These are phyloP conservation scores for Ampelocalamus luodianensis DNA, from an alignment of 176 grass and related monocot genomes.

Conservation along the genomic window DNA sequence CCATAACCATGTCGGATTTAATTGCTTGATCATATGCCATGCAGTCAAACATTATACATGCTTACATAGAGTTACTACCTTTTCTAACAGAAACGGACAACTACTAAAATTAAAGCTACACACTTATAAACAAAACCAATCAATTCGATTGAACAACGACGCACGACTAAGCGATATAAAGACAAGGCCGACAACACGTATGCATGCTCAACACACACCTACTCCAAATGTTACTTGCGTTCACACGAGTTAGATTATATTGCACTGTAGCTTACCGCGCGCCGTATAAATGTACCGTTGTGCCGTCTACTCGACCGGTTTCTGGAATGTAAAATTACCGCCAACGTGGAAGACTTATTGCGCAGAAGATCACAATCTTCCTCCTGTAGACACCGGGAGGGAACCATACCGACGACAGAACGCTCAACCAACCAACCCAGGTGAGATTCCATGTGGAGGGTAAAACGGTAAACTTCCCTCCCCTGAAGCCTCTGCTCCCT, in stretches of 20 bases:
- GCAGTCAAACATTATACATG: not conserved
- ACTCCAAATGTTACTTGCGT: not conserved
- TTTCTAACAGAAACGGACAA: not conserved
- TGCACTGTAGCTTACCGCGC: fast-evolving
- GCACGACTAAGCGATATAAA: not conserved
- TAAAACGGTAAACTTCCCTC: not conserved
- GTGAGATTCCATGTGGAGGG: not conserved
- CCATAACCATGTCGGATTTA: not conserved
- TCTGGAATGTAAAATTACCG: not conserved
- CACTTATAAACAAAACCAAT: not conserved
- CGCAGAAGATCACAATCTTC: not conserved
- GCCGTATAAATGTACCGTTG: no score
- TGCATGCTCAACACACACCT: no score
- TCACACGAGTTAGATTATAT: not conserved
- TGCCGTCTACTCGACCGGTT: no score
- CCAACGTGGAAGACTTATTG: not conserved
- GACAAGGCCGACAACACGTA: not conserved
- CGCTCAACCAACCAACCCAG: not conserved
- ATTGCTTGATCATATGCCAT: not conserved
- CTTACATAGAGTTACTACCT: not conserved
- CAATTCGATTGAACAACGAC: not conserved
- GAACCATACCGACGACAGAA: not conserved
- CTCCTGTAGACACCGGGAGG: not conserved
- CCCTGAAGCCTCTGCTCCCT: not conserved
- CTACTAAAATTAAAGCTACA: not conserved